Conservation (phyloP, 1,284 basidiomycete species). For the Rhizopogon parksii region DNA sequence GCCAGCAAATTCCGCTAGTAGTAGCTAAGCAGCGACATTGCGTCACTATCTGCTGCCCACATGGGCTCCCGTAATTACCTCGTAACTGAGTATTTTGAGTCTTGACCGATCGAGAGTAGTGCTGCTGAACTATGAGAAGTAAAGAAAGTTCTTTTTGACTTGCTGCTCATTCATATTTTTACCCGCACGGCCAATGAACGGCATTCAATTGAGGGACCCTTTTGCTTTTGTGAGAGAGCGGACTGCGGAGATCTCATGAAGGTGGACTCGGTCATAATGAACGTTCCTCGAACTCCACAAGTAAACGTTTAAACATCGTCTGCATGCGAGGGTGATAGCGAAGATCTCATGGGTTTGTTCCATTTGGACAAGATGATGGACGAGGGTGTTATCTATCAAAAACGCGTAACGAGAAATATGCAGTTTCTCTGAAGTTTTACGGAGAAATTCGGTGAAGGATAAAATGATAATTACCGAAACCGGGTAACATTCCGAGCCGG, state of each 20-base stretch:
- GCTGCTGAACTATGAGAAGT: too few relatives aligned
- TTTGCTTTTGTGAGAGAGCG: background rate
- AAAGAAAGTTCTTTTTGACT: too few relatives aligned
- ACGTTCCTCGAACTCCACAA: background rate
- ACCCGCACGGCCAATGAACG: too few relatives aligned
- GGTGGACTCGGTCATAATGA: background rate
- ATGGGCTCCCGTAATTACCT: too few relatives aligned
- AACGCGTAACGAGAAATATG: background rate
- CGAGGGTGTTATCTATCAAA: background rate
- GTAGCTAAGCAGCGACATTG: too few relatives aligned
- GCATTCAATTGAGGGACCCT: background rate
- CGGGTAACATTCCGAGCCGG: background rate
- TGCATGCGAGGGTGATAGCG: background rate
- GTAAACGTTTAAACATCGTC: background rate
- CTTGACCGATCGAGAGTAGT: too few relatives aligned
- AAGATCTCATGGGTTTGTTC: background rate
- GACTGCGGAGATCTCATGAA: too few relatives aligned
- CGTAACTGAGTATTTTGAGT: too few relatives aligned
- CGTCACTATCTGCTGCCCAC: too few relatives aligned
- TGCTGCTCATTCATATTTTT: too few relatives aligned
- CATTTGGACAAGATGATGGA: background rate
- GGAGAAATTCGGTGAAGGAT: background rate
- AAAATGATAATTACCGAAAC: background rate
- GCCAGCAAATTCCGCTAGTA: too few relatives aligned
- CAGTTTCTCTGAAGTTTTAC: too few relatives aligned